Percentiles rank a stretch among this genome's conserved stretches.
phyloP scores from a whole-genome alignment of 1,284 basidiomycete species.

The Ceratobasidium sp. region DNA sequence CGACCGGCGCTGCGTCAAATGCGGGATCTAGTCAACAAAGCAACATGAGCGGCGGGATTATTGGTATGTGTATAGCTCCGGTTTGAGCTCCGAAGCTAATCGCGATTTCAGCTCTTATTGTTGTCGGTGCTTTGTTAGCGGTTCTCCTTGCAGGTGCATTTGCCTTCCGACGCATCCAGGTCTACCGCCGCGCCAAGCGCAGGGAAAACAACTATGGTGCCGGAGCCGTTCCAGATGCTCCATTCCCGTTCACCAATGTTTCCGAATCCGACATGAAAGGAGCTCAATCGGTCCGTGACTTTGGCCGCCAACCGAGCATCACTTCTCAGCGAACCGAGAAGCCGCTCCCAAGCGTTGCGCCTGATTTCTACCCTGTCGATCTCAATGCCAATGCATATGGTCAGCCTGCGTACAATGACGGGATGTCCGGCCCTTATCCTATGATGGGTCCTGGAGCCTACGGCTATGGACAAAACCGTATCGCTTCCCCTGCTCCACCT shows the following conservation, averaged over 20 bases:
- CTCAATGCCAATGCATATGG: neutral
- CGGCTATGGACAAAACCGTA: conserved; percentile 11
- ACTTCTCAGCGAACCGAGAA: conserved; percentile 5
- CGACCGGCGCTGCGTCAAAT: conserved; percentile 6
- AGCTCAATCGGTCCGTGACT: conserved; percentile 13
- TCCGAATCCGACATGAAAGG: conserved; percentile 33
- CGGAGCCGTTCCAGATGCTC: conserved; percentile 15
- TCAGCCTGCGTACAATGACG: neutral
- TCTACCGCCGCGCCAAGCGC: conserved; percentile 28
- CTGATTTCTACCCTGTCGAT: neutral
- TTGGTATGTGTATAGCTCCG: conserved; percentile 1
- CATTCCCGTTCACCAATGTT: conserved; percentile 35
- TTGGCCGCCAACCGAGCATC: conserved; percentile 6
- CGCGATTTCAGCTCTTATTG: conserved; percentile 24
- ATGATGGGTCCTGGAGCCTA: conserved; percentile 15
- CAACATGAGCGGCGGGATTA: conserved; percentile 31
- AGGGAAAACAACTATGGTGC: conserved; percentile 33
- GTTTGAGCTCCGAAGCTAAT: neutral
- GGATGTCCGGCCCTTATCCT: conserved; percentile 27
- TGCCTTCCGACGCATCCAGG: conserved; percentile 28
- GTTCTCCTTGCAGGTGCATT: conserved; percentile 31
- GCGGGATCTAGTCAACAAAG: neutral
- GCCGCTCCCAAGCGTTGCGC: conserved; percentile 27
- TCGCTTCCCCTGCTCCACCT: conserved; percentile 24
- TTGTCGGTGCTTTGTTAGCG: conserved; percentile 34